phyloP scores from a whole-genome alignment of 208 protist species.

The Zelonia costaricensis region DNA sequence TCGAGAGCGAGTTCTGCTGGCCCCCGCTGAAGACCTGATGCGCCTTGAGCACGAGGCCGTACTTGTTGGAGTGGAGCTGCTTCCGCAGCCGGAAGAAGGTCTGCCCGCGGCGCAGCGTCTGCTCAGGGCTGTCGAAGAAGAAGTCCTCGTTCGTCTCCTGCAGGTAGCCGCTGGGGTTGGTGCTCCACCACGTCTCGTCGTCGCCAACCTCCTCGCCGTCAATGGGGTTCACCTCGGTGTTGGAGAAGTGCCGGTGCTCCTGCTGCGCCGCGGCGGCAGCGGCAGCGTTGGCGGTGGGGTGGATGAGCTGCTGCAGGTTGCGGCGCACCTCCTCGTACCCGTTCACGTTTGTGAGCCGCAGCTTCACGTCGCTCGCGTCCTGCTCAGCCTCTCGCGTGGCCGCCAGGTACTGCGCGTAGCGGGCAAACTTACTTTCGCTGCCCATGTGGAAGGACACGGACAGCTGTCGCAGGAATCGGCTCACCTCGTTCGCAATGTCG shows the following conservation, averaged over 20 bases:
- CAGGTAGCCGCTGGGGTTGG: slow-evolving; percentile 19
- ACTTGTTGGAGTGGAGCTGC: slow-evolving; percentile 27
- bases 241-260: slow-evolving; percentile 24
- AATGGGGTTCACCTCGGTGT: slow-evolving; percentile 15
- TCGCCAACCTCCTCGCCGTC: slow-evolving; percentile 5
- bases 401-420: slow-evolving; percentile 50
- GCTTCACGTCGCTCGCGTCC: slow-evolving; percentile 52
- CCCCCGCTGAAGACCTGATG: slow-evolving; percentile 44
- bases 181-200: slow-evolving; percentile 20
- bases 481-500: slow-evolving; percentile 53
- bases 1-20: slow-evolving; percentile 38
- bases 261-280: not conserved
- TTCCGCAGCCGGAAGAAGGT: slow-evolving; percentile 67
- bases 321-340: slow-evolving; percentile 57
- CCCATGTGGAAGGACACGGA: slow-evolving; percentile 43
- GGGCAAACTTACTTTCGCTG: slow-evolving; percentile 69
- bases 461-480: slow-evolving; percentile 33
- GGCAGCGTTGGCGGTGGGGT: not conserved
- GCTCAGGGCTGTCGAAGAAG: slow-evolving; percentile 64
- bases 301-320: slow-evolving; percentile 39
- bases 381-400: slow-evolving; percentile 24
- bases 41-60: slow-evolving; percentile 62
- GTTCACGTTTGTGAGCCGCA: slow-evolving; percentile 48
- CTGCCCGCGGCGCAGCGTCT: slow-evolving; percentile 31
- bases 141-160: slow-evolving; percentile 68